Evolutionary conservation across 371 early-diverging fungal genomes (phyloP), one percentile per base, ranked within the genome.

Genomic region (Massospora cicadina): DNA sequence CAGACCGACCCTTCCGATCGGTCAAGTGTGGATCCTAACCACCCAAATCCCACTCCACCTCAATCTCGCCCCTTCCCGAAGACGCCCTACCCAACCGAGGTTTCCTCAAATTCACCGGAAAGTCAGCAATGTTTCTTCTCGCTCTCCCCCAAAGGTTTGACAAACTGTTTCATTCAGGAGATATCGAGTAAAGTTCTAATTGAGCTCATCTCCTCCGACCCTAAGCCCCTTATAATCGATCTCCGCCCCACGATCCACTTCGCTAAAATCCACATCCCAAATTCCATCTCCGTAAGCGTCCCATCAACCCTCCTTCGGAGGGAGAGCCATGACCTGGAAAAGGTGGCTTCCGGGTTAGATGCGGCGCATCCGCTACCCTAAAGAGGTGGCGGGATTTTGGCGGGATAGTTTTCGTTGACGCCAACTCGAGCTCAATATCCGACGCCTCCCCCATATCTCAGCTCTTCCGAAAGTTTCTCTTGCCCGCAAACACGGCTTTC

Each of bases 51-150:
- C 12, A 55, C 5, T 54, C 26, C n/a, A 12, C 21, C 5, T 28
- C 1, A 21, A 26, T 2, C n/a, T 23, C n/a, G 26, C 54, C 2
- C 54, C 21, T 33, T 26, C n/a, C 63, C 63, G 26, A 63, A 63
- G 55, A 54, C 54, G 17, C 63, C 63, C 5, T 63, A 27, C 23
- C 63, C 63, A 25, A 61, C 26, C 3, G 54, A 63, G n/a, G 26
- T 13, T 12, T 12, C 5, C 10, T 13, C 10, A 26, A 63, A 63
- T 63, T 26, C 63, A 28, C n/a, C 55, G 3, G 63, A 63, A 3
- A 43, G 29, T 26, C 23, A 13, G 29, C 26, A 13, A 5, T 26
- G 43, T 21, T 26, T 5, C 21, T 54, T 2, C n/a, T 33, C 53
- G 2, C 63, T 23, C 55, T 30, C 23, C 7, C 55, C 53, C 29